Percentiles rank a stretch among this genome's conserved stretches.
phyloP scores from a whole-genome alignment of 1,284 basidiomycete species.

The Apiotrichum akiyoshidainum region DNA sequence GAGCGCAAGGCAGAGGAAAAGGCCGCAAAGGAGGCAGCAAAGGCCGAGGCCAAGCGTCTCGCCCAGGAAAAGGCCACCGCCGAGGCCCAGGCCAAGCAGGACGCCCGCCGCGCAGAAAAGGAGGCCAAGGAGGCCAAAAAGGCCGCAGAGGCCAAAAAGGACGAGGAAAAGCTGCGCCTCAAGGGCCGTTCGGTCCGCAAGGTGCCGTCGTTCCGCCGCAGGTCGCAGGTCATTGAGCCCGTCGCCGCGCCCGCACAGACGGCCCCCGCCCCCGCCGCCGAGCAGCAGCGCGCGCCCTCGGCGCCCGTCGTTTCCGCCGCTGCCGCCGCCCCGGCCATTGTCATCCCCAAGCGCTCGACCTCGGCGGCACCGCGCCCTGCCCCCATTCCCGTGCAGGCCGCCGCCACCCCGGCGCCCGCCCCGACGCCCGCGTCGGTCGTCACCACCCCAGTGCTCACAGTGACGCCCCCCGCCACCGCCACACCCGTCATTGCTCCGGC shows the following conservation, averaged over 20 bases:
- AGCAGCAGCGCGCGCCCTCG: neutral
- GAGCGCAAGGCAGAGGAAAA: conserved; percentile 55
- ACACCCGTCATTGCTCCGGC: neutral
- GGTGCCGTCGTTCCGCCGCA: conserved; percentile 8
- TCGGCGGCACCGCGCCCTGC: no score
- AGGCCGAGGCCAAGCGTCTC: conserved; percentile 17
- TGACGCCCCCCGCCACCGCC: no score
- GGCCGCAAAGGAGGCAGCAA: conserved; percentile 18
- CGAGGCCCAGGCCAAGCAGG: conserved; percentile 18
- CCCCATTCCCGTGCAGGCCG: no score
- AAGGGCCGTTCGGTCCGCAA: conserved; percentile 16
- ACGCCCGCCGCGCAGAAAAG: conserved; percentile 3
- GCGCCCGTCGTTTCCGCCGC: neutral
- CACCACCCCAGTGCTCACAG: no score
- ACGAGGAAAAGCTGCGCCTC: conserved; percentile 19
- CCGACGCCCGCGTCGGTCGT: no score
- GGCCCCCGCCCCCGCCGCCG: neutral
- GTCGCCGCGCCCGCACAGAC: neutral
- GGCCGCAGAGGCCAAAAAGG: conserved; percentile 4
- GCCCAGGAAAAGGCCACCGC: conserved; percentile 21
- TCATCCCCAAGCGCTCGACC: no score
- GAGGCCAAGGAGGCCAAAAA: neutral
- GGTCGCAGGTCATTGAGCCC: neutral
- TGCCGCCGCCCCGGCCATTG: neutral
- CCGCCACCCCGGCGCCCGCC: neutral